Percentiles rank a stretch among this genome's conserved stretches.
Evolutionary conservation across 1,139 yeast species (phyloP).

Genomic region (Candida sojae): DNA sequence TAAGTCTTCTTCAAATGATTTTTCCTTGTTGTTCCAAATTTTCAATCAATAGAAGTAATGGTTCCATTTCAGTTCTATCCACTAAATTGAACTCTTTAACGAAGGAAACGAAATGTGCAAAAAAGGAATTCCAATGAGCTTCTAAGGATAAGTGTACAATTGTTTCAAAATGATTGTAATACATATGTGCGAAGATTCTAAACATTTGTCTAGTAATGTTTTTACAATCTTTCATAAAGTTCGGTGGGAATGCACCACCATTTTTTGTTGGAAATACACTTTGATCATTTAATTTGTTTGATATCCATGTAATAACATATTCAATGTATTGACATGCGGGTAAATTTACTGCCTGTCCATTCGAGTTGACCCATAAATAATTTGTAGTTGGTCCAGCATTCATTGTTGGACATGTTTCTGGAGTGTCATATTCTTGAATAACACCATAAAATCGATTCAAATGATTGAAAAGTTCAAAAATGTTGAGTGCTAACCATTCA

Average conservation of each 20-base stretch:
- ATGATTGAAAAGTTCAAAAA: conserved; percentile 86
- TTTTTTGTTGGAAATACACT: conserved; percentile 87
- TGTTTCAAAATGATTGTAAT: conserved; percentile 91
- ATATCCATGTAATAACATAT: conserved; percentile 88
- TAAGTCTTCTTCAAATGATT: conserved; percentile 39
- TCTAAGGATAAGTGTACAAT: conserved; percentile 86
- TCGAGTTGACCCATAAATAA: conserved; percentile 86
- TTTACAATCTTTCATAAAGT: conserved; percentile 77
- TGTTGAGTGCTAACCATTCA: conserved; percentile 94
- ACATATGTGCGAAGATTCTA: conserved; percentile 94
- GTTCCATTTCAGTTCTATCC: conserved; percentile 78
- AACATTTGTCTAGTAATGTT: conserved; percentile 91
- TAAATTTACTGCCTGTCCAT: conserved; percentile 73
- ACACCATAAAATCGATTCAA: conserved; percentile 87
- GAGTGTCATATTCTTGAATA: conserved; percentile 83
- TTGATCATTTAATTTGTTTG: conserved; percentile 85
- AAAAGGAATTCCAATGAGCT: conserved; percentile 98
- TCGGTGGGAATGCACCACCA: conserved; percentile 92
- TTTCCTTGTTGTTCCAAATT: conserved; percentile 85
- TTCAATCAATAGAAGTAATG: conserved; percentile 74
- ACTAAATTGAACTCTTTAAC: conserved; percentile 80
- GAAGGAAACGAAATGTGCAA: conserved; percentile 92
- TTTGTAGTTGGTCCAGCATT: conserved; percentile 93
- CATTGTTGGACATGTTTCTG: conserved; percentile 91
- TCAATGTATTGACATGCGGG: conserved; percentile 96